Evolutionary conservation across 768 basidiomycete genomes (phyloP).

Genomic region (Sarcomyxa edulis): DNA sequence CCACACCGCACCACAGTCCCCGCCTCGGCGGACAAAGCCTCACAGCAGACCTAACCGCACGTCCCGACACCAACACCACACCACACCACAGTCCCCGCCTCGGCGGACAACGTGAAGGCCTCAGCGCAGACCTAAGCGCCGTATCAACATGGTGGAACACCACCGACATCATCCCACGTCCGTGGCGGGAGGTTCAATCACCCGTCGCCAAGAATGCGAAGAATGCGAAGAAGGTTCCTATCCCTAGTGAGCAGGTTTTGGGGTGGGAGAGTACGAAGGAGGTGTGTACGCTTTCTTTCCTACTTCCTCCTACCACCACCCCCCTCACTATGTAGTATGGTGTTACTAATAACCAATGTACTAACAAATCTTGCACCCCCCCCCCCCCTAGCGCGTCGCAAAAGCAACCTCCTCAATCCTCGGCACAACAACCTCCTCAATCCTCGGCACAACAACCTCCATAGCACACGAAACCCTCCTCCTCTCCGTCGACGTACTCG

Average conservation of each 20-base stretch:
- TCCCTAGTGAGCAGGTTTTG: conserved; percentile 34
- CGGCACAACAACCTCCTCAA: conserved; percentile 30
- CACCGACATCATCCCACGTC: conserved; percentile 3
- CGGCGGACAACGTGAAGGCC: no score
- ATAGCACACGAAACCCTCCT: conserved; percentile 40
- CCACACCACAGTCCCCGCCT: background rate
- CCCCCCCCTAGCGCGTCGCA: conserved; percentile 29
- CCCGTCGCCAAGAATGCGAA: conserved; percentile 5
- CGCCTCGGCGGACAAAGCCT: no score
- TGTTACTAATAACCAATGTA: no score
- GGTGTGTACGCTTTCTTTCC: conserved; percentile 15
- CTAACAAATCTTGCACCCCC: no score
- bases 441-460: conserved; percentile 33
- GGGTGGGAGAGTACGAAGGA: conserved; percentile 30
- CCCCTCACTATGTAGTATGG: no score
- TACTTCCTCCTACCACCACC: no score
- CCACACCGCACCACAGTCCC: background rate
- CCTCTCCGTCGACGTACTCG: conserved; percentile 34
- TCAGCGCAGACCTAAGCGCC: background rate
- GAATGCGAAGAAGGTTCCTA: conserved; percentile 22
- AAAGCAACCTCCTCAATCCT: conserved; percentile 33
- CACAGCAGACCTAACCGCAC: background rate
- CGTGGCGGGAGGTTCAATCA: no score
- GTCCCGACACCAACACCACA: background rate
- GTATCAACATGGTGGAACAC: conserved; percentile 5